Evolutionary conservation across 768 basidiomycete species (phyloP), one percentile per base, ranked within the genome.

Genomic region (Crepidotus variabilis): DNA sequence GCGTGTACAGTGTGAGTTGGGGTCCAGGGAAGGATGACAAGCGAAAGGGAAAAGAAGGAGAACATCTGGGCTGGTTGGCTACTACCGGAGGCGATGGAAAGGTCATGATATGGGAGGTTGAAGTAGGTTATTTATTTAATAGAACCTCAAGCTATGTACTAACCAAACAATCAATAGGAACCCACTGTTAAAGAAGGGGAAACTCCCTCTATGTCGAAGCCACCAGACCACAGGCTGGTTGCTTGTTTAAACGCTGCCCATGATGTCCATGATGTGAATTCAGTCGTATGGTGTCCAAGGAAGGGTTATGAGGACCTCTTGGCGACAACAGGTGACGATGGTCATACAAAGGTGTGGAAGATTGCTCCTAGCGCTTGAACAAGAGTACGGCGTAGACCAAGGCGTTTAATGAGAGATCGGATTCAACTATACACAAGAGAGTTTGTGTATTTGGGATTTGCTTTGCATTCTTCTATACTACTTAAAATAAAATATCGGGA

Each of bases 281-380:
- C 83, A 10, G 80, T 96, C 20, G 76, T 79, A 2, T 98, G 94
- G 93, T 94, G 92, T 71, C 82, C 87, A 1, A 74, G 88, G 34
- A 66, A 73, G 18, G 88, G 87, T 1, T 77, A 76, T 49, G 78
- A 84, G 57, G 79, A 87, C 58, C 52, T 95, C 2, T 71, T 98
- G 2, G 91, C 89, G 1, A 92, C 88, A 1, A 82, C 87, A 4
- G 94, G 90, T 0, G 96, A 99, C 65, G 96, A 98, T 68, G 90
- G 92, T 7, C 67, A 75, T 28, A 79, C 89, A 13, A 85, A 82
- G 63, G 79, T 98, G n/a, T 99, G 95, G 96, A 79, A 57, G 51
- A 50, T 72, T 43, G 11, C 18, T 5, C 14, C 13, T 3, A 43
- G 13, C 39, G 4, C 28, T 28, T 8, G 28, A 28, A 28, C 28